Conservation (phyloP, 202 grass and related monocot genomes). For the Schoenoplectus triqueter region DNA sequence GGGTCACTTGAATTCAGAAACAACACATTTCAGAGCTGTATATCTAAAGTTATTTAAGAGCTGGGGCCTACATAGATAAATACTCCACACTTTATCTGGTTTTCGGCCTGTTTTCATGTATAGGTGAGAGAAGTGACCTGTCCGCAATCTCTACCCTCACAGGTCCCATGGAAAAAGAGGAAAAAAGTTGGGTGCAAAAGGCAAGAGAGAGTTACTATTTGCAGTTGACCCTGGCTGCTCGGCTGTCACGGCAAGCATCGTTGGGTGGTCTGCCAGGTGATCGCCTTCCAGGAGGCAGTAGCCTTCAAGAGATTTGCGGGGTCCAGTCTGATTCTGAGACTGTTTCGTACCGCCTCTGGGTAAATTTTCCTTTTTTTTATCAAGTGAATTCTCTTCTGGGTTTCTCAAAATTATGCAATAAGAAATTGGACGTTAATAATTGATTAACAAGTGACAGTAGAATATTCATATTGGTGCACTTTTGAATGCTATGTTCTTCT, state of each 20-base stretch:
- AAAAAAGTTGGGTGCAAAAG: conserved; percentile 62
- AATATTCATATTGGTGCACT: not conserved
- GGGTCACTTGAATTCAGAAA: not conserved
- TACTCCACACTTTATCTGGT: not conserved
- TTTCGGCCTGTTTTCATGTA: not conserved
- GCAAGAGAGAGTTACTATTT: conserved; percentile 85
- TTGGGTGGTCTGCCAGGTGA: conserved; percentile 46
- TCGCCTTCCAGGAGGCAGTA: not conserved
- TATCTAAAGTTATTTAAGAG: not conserved
- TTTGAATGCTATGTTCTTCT: not conserved
- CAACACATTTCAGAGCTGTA: not conserved
- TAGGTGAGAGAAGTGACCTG: conserved; percentile 33
- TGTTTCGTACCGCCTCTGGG: conserved; percentile 89
- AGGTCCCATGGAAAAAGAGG: conserved; percentile 1
- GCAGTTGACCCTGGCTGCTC: conserved; percentile 76
- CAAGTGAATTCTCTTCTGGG: not conserved
- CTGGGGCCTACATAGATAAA: not conserved
- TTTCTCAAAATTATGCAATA: not conserved
- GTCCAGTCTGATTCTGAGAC: conserved; percentile 53
- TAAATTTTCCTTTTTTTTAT: conserved; percentile 22
- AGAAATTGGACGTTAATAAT: not conserved
- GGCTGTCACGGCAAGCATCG: conserved; percentile 84
- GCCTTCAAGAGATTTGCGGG: conserved; percentile 38
- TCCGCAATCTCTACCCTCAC: not conserved
- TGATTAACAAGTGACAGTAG: not conserved